phyloP scores from a whole-genome alignment of 352 stramenopile genomes.

The Phytophthora crassamura region DNA sequence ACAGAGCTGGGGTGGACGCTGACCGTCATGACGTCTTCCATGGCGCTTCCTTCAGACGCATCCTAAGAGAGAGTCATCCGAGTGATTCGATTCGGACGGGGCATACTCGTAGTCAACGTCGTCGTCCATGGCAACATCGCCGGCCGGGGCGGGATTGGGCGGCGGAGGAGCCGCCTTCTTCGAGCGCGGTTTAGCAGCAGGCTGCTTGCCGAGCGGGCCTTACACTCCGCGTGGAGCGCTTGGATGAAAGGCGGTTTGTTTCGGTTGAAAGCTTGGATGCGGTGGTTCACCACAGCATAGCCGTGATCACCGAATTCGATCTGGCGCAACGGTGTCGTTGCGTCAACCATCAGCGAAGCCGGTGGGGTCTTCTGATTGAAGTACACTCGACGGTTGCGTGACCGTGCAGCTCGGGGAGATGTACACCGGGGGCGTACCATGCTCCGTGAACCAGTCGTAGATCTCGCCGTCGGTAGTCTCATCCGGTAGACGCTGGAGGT shows the following conservation, averaged over 20 bases:
- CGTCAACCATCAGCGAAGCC: slow-evolving; percentile 6
- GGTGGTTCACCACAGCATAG: background rate
- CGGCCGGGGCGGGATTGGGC: too few relatives aligned
- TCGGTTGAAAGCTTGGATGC: background rate
- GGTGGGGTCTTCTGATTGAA: slow-evolving; percentile 21
- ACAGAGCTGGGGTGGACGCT: too few relatives aligned
- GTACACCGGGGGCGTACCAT: slow-evolving; percentile 15
- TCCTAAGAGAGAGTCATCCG: too few relatives aligned
- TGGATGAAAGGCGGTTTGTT: background rate
- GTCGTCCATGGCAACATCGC: too few relatives aligned
- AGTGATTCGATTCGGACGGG: too few relatives aligned
- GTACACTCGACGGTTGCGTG: slow-evolving; percentile 6
- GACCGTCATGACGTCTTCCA: too few relatives aligned
- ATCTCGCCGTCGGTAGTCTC: background rate
- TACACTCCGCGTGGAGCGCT: background rate
- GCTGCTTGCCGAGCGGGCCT: too few relatives aligned
- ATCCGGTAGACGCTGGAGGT: too few relatives aligned
- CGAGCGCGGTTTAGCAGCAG: too few relatives aligned
- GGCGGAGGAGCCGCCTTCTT: too few relatives aligned
- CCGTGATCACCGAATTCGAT: slow-evolving; percentile 11
- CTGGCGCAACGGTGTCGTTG: slow-evolving; percentile 2
- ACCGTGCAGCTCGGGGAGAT: slow-evolving; percentile 5
- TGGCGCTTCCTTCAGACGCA: too few relatives aligned
- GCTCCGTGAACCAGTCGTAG: slow-evolving; percentile 1
- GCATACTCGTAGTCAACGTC: too few relatives aligned